phyloP scores from a whole-genome alignment of 1,284 basidiomycete species.

The Erythrobasidium hasegawianum region DNA sequence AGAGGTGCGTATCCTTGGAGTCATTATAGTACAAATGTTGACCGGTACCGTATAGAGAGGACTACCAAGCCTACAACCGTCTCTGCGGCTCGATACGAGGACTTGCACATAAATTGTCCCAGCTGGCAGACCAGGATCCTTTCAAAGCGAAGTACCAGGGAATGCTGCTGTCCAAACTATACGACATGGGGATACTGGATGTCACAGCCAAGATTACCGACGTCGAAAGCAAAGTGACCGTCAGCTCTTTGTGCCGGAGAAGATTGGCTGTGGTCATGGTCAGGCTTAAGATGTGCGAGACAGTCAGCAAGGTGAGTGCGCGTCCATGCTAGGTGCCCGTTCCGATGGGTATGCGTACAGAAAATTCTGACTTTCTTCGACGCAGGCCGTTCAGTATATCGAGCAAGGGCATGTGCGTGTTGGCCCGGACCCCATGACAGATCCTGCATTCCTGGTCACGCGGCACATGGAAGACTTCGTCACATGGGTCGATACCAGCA shows the following conservation, averaged over 20 bases:
- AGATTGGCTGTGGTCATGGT: conserved; percentile 90
- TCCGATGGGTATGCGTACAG: background rate
- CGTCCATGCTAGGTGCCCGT: too few relatives aligned
- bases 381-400: conserved; percentile 87
- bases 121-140: conserved; percentile 84
- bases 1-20: conserved; percentile 59
- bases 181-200: conserved; percentile 92
- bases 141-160: conserved; percentile 80
- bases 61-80: conserved; percentile 99
- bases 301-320: conserved; percentile 86
- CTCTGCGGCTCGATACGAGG: conserved; percentile 82
- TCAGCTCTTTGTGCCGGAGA: conserved; percentile 87
- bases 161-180: conserved; percentile 86
- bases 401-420: conserved; percentile 98
- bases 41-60: conserved; percentile 57
- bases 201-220: conserved; percentile 80
- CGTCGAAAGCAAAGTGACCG: conserved; percentile 80
- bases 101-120: conserved; percentile 79
- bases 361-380: conserved; percentile 9
- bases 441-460: conserved; percentile 94
- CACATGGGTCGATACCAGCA: conserved; percentile 97
- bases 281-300: conserved; percentile 90
- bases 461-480: conserved; percentile 99
- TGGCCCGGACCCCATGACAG: conserved; percentile 90
- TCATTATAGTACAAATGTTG: too few relatives aligned